phyloP scores from a whole-genome alignment of 768 basidiomycete genomes.

The Termitomyces titanicus region DNA sequence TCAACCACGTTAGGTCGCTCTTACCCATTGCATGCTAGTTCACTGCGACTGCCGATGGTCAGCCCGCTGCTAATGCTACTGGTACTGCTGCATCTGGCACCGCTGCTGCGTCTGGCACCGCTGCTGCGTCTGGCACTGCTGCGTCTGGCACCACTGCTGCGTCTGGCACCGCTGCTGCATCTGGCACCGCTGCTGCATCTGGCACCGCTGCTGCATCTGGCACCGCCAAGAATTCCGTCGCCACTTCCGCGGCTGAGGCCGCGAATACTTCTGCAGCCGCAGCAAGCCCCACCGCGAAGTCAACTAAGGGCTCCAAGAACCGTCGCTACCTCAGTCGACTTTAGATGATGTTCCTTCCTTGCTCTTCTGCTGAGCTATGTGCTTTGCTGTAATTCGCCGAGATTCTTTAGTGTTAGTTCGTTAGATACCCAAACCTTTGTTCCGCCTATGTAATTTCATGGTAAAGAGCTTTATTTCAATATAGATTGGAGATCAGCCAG shows the following conservation, averaged over 20 bases:
- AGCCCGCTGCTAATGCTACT: constrained; percentile 11
- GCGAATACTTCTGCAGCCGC: constrained; percentile 11
- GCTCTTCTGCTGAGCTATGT: background rate
- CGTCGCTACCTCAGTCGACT: constrained; percentile 9
- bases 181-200: constrained; percentile 7
- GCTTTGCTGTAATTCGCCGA: background rate
- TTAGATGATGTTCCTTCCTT: background rate
- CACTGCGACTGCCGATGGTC: constrained; percentile 23
- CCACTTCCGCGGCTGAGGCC: constrained; percentile 7
- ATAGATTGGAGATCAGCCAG: constrained; percentile 15
- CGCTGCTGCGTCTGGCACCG: constrained; percentile 12
- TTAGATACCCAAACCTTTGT: constrained; percentile 11
- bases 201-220: background rate
- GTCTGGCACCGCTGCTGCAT: constrained; percentile 4
- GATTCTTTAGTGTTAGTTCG: constrained; percentile 8
- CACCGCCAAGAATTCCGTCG: background rate
- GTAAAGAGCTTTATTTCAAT: constrained; percentile 14
- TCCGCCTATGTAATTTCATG: constrained; percentile 14
- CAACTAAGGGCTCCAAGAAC: background rate
- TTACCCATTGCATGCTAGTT: constrained; percentile 22
- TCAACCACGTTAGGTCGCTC: background rate
- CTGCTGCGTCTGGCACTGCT: constrained; percentile 3
- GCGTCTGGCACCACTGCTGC: background rate
- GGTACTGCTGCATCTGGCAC: constrained; percentile 4
- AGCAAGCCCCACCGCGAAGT: background rate